phyloP scores from a whole-genome alignment of 371 early-diverging fungal genomes.

The Syncephalis fuscata region DNA sequence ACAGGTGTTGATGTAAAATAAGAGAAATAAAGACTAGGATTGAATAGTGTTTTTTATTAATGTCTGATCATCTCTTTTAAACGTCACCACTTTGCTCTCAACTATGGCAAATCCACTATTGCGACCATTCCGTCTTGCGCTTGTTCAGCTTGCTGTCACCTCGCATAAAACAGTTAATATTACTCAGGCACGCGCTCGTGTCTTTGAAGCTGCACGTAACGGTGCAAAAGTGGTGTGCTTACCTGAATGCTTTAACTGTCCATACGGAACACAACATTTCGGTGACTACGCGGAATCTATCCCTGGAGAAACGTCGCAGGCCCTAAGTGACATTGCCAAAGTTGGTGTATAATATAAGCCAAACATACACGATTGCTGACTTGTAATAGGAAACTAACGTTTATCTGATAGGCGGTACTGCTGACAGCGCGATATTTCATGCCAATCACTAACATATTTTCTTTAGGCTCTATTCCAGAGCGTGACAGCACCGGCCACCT shows the following conservation, averaged over 20 bases:
- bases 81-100: too few species aligned
- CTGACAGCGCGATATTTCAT: not conserved
- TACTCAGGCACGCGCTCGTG: constrained; percentile 45
- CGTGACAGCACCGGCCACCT: constrained; percentile 32
- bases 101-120: too few species aligned
- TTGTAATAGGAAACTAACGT: constrained; percentile 43
- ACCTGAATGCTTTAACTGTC: constrained; percentile 94
- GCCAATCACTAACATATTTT: constrained; percentile 18
- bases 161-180: constrained; percentile 64
- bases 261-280: constrained; percentile 83
- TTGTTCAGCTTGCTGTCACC: constrained; percentile 62
- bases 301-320: constrained; percentile 34
- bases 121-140: constrained; percentile 44
- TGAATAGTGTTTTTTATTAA: too few species aligned
- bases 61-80: too few species aligned
- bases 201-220: constrained; percentile 63
- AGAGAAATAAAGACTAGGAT: too few species aligned
- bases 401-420: constrained; percentile 47
- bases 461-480: constrained; percentile 84
- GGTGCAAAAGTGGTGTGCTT: constrained; percentile 79
- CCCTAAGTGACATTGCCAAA: constrained; percentile 67
- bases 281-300: constrained; percentile 56
- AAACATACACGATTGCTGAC: not conserved
- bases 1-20: too few species aligned
- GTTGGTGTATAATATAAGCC: constrained; percentile 10